A percentile compares a stretch with the other conserved stretches of the same genome.
phyloP scores from a whole-genome alignment of 352 stramenopile species.

The Peronospora farinosa region DNA sequence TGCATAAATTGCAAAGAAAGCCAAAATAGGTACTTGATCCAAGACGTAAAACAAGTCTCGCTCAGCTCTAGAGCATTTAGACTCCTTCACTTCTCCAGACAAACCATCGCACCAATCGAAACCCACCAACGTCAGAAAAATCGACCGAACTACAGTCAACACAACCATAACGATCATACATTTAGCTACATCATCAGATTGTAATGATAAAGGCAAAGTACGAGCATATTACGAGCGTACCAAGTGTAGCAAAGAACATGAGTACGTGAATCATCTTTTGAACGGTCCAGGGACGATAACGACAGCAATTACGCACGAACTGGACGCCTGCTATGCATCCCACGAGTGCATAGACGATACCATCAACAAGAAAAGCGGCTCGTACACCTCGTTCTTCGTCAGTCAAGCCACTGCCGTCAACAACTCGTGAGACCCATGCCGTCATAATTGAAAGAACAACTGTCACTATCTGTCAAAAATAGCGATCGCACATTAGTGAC shows the following conservation, averaged over 20 bases:
- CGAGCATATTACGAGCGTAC: slow-evolving; percentile 22
- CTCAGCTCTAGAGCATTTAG: slow-evolving; percentile 51
- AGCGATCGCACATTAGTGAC: slow-evolving; percentile 11
- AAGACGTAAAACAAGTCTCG: slow-evolving; percentile 83
- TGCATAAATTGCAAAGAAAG: slow-evolving; percentile 77
- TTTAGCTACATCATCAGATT: not conserved
- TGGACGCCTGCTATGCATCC: slow-evolving; percentile 52
- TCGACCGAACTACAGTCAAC: slow-evolving; percentile 38
- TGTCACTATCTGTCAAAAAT: slow-evolving; percentile 5
- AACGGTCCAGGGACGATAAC: slow-evolving; percentile 79
- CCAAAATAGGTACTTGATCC: slow-evolving; percentile 75
- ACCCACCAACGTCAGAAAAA: slow-evolving; percentile 70
- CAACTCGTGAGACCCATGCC: slow-evolving; percentile 9
- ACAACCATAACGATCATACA: slow-evolving; percentile 1
- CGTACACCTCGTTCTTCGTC: slow-evolving; percentile 47
- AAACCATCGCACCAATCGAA: slow-evolving; percentile 80
- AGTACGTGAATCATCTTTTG: slow-evolving; percentile 86
- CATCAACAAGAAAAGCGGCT: slow-evolving; percentile 59
- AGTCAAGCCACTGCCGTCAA: slow-evolving; percentile 6
- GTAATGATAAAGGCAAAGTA: not conserved
- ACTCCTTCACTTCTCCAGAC: slow-evolving; percentile 52
- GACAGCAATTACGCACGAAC: slow-evolving; percentile 76
- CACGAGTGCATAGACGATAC: slow-evolving; percentile 62
- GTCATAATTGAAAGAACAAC: slow-evolving; percentile 20
- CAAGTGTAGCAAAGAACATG: slow-evolving; percentile 70